A percentile compares a stretch with the other conserved stretches of the same genome.
Evolutionary conservation across 78 protist genomes (phyloP).

Genomic region (Blattamonas nauphoetae): DNA sequence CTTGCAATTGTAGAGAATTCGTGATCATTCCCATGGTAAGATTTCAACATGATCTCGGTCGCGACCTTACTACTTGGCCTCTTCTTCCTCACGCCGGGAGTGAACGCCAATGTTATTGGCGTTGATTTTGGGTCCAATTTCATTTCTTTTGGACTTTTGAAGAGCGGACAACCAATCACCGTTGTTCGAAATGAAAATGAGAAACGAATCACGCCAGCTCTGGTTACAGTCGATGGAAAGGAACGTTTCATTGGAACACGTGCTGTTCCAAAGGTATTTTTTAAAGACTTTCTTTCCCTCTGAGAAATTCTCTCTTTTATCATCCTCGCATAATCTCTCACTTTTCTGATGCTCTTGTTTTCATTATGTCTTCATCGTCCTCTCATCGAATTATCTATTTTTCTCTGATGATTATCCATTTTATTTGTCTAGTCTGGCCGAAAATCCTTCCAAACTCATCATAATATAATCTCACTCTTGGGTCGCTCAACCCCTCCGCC

Average conservation of each 20-base stretch:
- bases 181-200: not conserved
- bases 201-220: not conserved
- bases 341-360: not conserved
- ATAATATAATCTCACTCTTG: not conserved
- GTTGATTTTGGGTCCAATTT: not conserved
- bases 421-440: not conserved
- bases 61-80: too few relatives aligned
- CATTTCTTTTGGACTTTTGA: not conserved
- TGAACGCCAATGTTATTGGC: not conserved
- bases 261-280: not conserved
- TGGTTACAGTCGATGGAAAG: not conserved
- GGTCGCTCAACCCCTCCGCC: not conserved
- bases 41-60: too few relatives aligned
- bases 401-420: not conserved
- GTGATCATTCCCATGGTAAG: too few relatives aligned
- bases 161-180: not conserved
- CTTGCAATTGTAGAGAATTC: too few relatives aligned
- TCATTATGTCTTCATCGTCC: not conserved
- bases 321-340: not conserved
- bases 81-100: too few relatives aligned
- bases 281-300: not conserved
- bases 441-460: not conserved
- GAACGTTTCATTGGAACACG: not conserved
- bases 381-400: not conserved
- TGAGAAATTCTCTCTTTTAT: not conserved